Conservation (phyloP, 2,329 filamentous ascomycete species). For the Fragosphaeria purpurea region DNA sequence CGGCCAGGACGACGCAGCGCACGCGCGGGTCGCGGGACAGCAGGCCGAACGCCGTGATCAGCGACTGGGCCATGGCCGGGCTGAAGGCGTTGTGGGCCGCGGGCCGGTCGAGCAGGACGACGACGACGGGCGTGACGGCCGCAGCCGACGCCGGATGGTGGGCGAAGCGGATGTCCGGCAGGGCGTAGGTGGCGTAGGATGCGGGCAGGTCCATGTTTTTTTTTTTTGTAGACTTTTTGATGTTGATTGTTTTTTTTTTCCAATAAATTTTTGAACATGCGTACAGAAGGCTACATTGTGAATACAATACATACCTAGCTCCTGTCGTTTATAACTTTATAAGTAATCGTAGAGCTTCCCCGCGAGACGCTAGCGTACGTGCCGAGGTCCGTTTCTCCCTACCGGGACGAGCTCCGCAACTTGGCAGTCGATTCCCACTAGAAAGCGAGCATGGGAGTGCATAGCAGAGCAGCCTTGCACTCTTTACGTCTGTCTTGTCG, state of each 20-base stretch:
- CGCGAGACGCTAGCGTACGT: slow-evolving; percentile 2
- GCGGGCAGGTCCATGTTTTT: slow-evolving; percentile 1
- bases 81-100: slow-evolving; percentile 61
- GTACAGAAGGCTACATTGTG: too few species aligned
- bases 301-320: too few species aligned
- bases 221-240: too few species aligned
- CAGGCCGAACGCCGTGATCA: slow-evolving; percentile 42
- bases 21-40: slow-evolving; percentile 46
- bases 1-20: slow-evolving; percentile 44
- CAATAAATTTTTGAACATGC: too few species aligned
- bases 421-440: too few species aligned
- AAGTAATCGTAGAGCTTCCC: background rate
- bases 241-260: too few species aligned
- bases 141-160: slow-evolving; percentile 41
- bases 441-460: too few species aligned
- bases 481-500: too few species aligned
- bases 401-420: too few species aligned
- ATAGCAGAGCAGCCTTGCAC: too few species aligned
- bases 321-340: too few species aligned
- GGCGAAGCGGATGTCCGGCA: slow-evolving; percentile 35
- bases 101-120: slow-evolving; percentile 56
- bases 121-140: slow-evolving; percentile 49
- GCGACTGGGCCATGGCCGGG: slow-evolving; percentile 49
- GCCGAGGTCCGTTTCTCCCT: slow-evolving; percentile 2
- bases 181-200: slow-evolving; percentile 29